Percentiles rank a stretch among this genome's conserved stretches.
These are phyloP conservation scores for Casuarina equisetifolia DNA, from an alignment of 306 rosid genomes.

Conservation along the genomic window DNA sequence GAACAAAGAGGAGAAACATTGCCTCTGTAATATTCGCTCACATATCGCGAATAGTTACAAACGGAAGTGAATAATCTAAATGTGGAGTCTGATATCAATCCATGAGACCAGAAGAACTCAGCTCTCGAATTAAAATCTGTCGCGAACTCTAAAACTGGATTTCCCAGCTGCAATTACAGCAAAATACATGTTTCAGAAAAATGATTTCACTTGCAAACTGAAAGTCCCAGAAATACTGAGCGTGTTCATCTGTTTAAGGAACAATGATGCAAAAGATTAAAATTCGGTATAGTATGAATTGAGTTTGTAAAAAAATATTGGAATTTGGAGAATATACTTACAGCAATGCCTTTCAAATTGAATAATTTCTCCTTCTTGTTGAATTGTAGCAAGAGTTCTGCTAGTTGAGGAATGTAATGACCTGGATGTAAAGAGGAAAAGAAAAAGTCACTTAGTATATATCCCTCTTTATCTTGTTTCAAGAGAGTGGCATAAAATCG, in stretches of 20 bases:
- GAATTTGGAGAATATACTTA: constrained; percentile 26
- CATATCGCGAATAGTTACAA: constrained; percentile 58
- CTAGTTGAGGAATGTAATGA: constrained; percentile 61
- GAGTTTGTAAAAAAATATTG: neutral
- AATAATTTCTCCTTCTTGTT: constrained; percentile 35
- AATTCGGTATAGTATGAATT: neutral
- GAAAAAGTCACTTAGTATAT: neutral
- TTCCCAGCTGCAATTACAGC: constrained; percentile 45
- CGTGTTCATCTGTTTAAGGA: neutral
- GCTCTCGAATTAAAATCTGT: constrained; percentile 63
- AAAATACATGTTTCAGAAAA: neutral
- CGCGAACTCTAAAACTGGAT: constrained; percentile 55
- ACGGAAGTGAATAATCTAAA: constrained; percentile 48
- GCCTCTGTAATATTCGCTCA: constrained; percentile 53
- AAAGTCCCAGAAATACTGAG: neutral
- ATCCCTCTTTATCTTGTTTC: neutral
- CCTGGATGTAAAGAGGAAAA: constrained; percentile 21
- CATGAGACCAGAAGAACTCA: constrained; percentile 63
- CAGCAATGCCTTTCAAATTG: constrained; percentile 61
- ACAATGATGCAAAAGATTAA: neutral
- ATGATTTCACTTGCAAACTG: neutral
- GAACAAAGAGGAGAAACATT: constrained; percentile 48
- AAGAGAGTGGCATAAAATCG: neutral
- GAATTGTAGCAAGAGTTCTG: constrained; percentile 50
- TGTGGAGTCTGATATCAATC: constrained; percentile 55